A percentile compares a stretch with the other conserved stretches of the same genome.
Evolutionary conservation across 805 yeast genomes (phyloP).

Genomic region (Saccharomyces jurei): DNA sequence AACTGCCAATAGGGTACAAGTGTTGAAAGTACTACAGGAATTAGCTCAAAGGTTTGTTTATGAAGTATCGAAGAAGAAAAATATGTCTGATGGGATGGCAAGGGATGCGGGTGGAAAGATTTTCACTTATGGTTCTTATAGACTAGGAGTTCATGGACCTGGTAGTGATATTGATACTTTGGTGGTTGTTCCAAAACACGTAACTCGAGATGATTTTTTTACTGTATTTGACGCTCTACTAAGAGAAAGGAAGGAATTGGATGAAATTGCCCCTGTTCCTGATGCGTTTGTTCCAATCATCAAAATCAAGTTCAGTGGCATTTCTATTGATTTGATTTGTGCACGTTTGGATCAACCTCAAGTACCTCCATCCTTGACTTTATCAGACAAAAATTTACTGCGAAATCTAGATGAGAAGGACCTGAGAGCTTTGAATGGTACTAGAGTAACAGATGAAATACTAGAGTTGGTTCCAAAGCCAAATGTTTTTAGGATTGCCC

Average conservation of each 20-base stretch:
- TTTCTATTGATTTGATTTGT: conserved; percentile 86
- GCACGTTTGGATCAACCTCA: conserved; percentile 79
- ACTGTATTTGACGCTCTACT: conserved; percentile 66
- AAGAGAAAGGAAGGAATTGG: conserved; percentile 68
- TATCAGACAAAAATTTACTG: conserved; percentile 77
- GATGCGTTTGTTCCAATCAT: conserved; percentile 98
- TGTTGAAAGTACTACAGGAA: conserved; percentile 61
- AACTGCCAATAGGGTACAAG: conserved; percentile 71
- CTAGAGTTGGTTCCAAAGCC: conserved; percentile 85
- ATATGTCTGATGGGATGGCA: conserved; percentile 97
- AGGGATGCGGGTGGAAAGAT: conserved; percentile 95
- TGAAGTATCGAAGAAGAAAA: conserved; percentile 67
- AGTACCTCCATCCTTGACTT: conserved; percentile 64
- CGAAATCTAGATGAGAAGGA: conserved; percentile 88
- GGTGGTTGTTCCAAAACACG: conserved; percentile 96
- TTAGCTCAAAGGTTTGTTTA: conserved; percentile 77
- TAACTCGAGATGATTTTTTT: conserved; percentile 82
- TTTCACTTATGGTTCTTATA: conserved; percentile 91
- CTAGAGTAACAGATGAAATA: conserved; percentile 94
- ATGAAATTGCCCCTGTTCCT: conserved; percentile 87
- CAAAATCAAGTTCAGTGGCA: conserved; percentile 78
- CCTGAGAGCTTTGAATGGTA: conserved; percentile 84
- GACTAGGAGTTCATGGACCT: conserved; percentile 95
- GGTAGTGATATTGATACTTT: conserved; percentile 96
- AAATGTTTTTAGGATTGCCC: conserved; percentile 83